A percentile compares a stretch with the other conserved stretches of the same genome.
Evolutionary conservation across 768 basidiomycete genomes (phyloP).

Genomic region (Lactarius indigo): DNA sequence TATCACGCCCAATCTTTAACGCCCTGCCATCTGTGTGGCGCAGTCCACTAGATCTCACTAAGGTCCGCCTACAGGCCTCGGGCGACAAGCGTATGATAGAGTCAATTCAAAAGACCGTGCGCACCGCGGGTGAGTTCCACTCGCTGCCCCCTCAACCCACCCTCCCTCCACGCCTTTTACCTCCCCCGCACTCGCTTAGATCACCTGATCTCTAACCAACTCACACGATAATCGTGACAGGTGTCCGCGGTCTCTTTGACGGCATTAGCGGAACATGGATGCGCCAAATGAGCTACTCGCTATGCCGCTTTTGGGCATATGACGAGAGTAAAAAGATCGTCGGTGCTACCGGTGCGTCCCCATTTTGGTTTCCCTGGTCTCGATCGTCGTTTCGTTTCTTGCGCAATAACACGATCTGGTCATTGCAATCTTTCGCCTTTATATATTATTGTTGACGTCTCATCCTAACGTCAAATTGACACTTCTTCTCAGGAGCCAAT

Average conservation of each 20-base stretch:
- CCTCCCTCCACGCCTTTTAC: neutral
- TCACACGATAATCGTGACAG: conserved; percentile 31
- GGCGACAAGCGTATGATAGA: conserved; percentile 90
- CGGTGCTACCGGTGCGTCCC: conserved; percentile 48
- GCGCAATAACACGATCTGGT: neutral
- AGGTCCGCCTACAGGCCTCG: conserved; percentile 87
- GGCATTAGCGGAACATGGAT: conserved; percentile 87
- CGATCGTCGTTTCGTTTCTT: neutral
- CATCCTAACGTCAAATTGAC: neutral
- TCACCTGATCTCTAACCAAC: neutral
- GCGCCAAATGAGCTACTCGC: conserved; percentile 89
- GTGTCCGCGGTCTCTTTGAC: conserved; percentile 72
- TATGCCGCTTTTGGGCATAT: conserved; percentile 92
- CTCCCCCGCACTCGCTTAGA: neutral
- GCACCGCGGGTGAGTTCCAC: conserved; percentile 57
- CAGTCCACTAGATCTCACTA: conserved; percentile 84
- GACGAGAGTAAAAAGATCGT: conserved; percentile 85
- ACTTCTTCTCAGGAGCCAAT: conserved; percentile 44
- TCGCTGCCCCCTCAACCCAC: neutral
- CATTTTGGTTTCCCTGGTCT: neutral
- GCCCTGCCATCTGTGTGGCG: neutral
- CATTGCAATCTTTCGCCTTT: neutral
- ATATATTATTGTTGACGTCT: neutral
- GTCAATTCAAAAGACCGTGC: conserved; percentile 77
- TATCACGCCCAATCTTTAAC: neutral